Evolutionary conservation across 768 basidiomycete genomes (phyloP).

Genomic region (Candolleomyces eurysporus): DNA sequence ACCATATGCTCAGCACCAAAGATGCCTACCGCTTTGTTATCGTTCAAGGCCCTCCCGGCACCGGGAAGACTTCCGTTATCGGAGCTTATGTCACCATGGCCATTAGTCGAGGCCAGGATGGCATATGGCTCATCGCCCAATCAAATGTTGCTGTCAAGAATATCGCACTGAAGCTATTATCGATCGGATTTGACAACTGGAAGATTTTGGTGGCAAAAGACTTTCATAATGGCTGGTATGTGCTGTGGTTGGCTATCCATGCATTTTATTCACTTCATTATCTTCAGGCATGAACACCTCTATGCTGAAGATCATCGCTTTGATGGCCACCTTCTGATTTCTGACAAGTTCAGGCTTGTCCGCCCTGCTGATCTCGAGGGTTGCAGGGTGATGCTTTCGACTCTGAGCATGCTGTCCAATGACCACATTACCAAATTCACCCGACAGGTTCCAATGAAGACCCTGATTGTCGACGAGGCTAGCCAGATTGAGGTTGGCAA

Average conservation of each 20-base stretch:
- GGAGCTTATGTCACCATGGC: conserved; percentile 56
- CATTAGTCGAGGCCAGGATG: conserved; percentile 33
- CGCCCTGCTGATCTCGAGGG: conserved; percentile 26
- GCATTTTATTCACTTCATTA: not conserved
- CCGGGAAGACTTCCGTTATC: conserved; percentile 75
- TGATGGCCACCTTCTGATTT: conserved; percentile 48
- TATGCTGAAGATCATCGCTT: conserved; percentile 44
- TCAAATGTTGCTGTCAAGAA: conserved; percentile 90
- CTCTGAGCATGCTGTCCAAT: conserved; percentile 72
- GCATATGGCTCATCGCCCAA: conserved; percentile 82
- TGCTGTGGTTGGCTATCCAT: conserved; percentile 8
- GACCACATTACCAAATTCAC: conserved; percentile 29
- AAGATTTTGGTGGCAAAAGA: conserved; percentile 67
- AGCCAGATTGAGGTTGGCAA: conserved; percentile 63
- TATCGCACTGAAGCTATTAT: conserved; percentile 76
- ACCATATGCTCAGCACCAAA: conserved; percentile 42
- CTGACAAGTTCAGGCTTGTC: conserved; percentile 32
- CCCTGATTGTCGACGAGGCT: conserved; percentile 64
- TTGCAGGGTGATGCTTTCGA: conserved; percentile 68
- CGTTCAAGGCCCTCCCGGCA: conserved; percentile 62
- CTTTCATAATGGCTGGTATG: conserved; percentile 66
- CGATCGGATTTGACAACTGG: conserved; percentile 53
- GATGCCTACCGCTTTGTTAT: conserved; percentile 38
- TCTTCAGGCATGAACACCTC: conserved; percentile 75
- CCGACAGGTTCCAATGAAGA: conserved; percentile 38